Evolutionary conservation across 441 rosid species (phyloP).

Genomic region (Syzygium syzygioides): DNA sequence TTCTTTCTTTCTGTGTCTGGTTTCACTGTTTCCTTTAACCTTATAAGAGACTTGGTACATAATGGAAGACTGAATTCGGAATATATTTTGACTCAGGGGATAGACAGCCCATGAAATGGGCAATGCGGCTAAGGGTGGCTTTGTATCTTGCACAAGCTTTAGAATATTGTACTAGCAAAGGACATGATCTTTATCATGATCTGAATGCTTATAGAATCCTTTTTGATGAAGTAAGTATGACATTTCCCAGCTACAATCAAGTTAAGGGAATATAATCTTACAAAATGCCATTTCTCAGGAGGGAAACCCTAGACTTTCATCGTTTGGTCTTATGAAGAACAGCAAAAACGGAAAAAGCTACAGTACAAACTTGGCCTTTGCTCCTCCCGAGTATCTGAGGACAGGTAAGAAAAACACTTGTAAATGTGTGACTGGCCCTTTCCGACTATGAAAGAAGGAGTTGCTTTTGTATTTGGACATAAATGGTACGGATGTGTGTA

Average conservation of each 20-base stretch:
- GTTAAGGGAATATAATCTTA: not conserved
- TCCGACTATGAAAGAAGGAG: not conserved
- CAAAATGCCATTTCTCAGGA: constrained; percentile 29
- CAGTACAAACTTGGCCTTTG: constrained; percentile 57
- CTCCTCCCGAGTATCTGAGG: constrained; percentile 65
- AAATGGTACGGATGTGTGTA: not conserved
- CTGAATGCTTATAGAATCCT: constrained; percentile 57
- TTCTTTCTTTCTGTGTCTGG: not conserved
- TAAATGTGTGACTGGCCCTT: not conserved
- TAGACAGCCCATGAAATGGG: constrained; percentile 59
- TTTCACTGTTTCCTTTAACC: not conserved
- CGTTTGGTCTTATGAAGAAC: constrained; percentile 65
- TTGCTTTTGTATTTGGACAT: not conserved
- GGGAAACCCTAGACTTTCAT: constrained; percentile 60
- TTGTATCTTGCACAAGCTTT: constrained; percentile 54
- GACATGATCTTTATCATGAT: constrained; percentile 46
- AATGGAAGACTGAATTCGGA: not conserved
- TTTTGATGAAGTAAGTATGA: constrained; percentile 47
- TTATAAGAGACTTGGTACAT: not conserved
- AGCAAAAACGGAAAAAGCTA: constrained; percentile 57
- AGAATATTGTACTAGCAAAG: constrained; percentile 46
- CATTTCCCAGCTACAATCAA: not conserved
- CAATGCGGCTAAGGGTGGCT: constrained; percentile 57
- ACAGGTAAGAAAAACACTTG: constrained; percentile 29
- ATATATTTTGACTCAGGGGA: constrained; percentile 37